Conservation (phyloP, 129 eudicot species). For the Flaveria bidentis region DNA sequence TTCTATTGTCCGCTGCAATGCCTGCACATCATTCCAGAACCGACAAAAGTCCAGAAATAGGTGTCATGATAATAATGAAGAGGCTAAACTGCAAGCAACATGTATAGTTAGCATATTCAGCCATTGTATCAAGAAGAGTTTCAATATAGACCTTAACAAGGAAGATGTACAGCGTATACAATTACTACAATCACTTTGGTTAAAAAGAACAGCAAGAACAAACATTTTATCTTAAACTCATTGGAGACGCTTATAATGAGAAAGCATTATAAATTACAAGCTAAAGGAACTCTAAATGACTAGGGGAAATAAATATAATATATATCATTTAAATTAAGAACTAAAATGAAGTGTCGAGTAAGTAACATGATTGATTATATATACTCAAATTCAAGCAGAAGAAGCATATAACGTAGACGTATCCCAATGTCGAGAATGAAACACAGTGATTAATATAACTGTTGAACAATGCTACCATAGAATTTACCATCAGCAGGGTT, state of each 20-base stretch:
- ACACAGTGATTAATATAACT: slow-evolving; percentile 4
- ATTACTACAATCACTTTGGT: slow-evolving; percentile 12
- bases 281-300: slow-evolving; percentile 19
- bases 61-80: slow-evolving; percentile 9
- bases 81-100: slow-evolving; percentile 12
- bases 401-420: slow-evolving; percentile 3
- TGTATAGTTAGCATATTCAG: slow-evolving; percentile 14
- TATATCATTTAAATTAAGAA: slow-evolving; percentile 10
- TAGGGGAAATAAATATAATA: neutral
- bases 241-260: neutral
- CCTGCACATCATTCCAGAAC: slow-evolving; percentile 44
- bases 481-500: slow-evolving; percentile 69
- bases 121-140: slow-evolving; percentile 2
- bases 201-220: slow-evolving; percentile 1
- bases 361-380: neutral
- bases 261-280: neutral
- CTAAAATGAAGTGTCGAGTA: neutral
- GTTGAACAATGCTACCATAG: slow-evolving; percentile 20
- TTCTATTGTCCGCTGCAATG: slow-evolving; percentile 88
- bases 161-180: slow-evolving; percentile 10
- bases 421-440: slow-evolving; percentile 11
- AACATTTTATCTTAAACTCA: neutral
- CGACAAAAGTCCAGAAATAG: slow-evolving; percentile 7
- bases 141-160: slow-evolving; percentile 1
- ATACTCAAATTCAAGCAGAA: slow-evolving; percentile 19